These are phyloP conservation scores for Syzygium syzygioides DNA, from an alignment of 441 rosid genomes.

Conservation along the genomic window DNA sequence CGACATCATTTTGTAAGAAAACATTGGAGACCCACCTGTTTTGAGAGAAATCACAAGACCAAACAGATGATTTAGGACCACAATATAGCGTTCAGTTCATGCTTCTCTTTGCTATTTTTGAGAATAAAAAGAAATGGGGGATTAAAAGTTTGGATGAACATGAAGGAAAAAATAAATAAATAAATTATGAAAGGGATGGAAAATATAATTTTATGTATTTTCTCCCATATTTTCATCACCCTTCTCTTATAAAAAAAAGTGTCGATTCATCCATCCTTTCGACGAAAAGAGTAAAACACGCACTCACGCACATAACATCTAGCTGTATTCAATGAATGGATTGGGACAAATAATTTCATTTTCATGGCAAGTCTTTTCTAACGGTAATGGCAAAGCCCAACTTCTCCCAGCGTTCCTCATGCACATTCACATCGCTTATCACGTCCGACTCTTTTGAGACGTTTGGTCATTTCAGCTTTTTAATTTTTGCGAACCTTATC, in stretches of 20 bases:
- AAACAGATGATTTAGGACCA: not conserved
- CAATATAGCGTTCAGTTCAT: not conserved
- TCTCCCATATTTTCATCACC: not conserved
- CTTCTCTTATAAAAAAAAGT: not conserved
- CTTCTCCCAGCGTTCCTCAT: not conserved
- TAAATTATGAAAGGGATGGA: not conserved
- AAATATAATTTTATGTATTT: not conserved
- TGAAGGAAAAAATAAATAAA: not conserved
- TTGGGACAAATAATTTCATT: not conserved
- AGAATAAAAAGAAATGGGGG: not conserved
- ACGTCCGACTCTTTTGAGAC: not conserved
- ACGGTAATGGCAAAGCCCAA: not conserved
- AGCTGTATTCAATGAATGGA: not conserved
- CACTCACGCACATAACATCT: not conserved
- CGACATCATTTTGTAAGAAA: not conserved
- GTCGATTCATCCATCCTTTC: not conserved
- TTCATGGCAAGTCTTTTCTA: not conserved
- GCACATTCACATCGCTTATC: fast-evolving
- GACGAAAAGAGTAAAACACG: not conserved
- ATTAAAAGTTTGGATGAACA: not conserved
- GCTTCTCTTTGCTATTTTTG: not conserved
- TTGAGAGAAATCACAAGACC: not conserved
- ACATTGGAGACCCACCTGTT: not conserved
- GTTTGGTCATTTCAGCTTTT: not conserved
- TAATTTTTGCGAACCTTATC: not conserved